A percentile compares a stretch with the other conserved stretches of the same genome.
Conservation (phyloP, 2,329 filamentous ascomycete genomes). For the Hortaea sp. region DNA sequence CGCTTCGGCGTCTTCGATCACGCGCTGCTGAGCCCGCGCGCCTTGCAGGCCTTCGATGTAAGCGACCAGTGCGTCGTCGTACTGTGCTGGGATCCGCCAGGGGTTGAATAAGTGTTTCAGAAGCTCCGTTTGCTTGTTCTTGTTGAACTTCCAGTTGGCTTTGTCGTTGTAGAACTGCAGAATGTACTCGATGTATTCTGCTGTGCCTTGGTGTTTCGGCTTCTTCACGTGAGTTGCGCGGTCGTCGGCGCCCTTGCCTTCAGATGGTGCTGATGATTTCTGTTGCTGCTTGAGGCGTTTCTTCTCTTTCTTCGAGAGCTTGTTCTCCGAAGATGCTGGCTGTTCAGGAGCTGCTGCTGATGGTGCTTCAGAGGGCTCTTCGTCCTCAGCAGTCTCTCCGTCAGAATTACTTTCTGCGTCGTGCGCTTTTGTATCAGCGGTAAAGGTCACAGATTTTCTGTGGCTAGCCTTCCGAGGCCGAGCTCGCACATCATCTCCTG, state of each 20-base stretch:
- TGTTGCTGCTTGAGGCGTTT: conserved; percentile 6
- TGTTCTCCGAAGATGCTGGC: neutral
- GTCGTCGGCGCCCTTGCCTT: neutral
- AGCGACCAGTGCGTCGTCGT: conserved; percentile 59
- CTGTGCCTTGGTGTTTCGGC: conserved; percentile 10
- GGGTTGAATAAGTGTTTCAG: conserved; percentile 73
- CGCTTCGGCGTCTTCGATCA: conserved; percentile 56
- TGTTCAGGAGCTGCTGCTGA: neutral
- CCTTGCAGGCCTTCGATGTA: conserved; percentile 77
- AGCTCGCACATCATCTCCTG: neutral
- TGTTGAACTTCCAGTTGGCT: conserved; percentile 87
- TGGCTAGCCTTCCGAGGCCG: neutral
- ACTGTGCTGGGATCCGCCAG: conserved; percentile 57
- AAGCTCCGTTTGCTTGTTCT: conserved; percentile 76
- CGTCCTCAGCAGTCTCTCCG: neutral
- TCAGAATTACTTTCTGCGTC: conserved; percentile 43
- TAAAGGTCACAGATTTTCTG: conserved; percentile 54
- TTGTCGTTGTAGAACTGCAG: conserved; percentile 62
- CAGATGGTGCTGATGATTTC: neutral
- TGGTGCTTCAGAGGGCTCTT: neutral
- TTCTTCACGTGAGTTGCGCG: neutral
- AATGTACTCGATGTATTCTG: conserved; percentile 66
- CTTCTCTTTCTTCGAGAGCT: conserved; percentile 4
- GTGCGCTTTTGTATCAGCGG: conserved; percentile 49
- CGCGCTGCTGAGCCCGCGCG: conserved; percentile 53